phyloP scores from a whole-genome alignment of 345 rosid species.

The Melaleuca quinquenervia region DNA sequence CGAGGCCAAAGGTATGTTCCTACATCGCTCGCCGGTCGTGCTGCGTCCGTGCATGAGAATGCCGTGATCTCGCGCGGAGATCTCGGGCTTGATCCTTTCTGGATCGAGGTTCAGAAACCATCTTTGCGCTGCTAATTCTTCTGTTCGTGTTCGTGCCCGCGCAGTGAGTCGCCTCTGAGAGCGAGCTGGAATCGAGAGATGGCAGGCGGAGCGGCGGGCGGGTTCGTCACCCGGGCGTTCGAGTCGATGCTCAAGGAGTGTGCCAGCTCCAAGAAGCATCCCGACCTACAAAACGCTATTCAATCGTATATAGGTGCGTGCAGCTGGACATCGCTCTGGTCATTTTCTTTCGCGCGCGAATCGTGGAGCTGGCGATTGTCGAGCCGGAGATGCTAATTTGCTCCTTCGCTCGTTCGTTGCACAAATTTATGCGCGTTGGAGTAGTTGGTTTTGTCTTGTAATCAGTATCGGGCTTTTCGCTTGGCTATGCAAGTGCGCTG shows the following conservation, averaged over 20 bases:
- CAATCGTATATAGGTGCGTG: conserved; percentile 61
- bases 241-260: conserved; percentile 97
- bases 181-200: conserved; percentile 10
- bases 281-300: conserved; percentile 84
- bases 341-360: background rate
- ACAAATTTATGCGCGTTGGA: background rate
- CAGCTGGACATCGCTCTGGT: background rate
- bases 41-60: background rate
- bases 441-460: background rate
- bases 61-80: background rate
- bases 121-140: background rate
- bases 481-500: background rate
- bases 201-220: conserved; percentile 69
- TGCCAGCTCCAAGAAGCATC: conserved; percentile 52
- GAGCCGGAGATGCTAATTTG: background rate
- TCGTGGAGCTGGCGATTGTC: background rate
- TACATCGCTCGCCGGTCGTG: background rate
- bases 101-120: background rate
- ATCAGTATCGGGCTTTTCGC: background rate
- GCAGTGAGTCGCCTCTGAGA: background rate
- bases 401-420: background rate
- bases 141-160: background rate
- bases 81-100: background rate
- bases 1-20: background rate
- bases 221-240: conserved; percentile 84